Percentiles rank a stretch among this genome's conserved stretches.
These are phyloP conservation scores for Lumnitzera littorea DNA, from an alignment of 345 rosid genomes.

Conservation along the genomic window DNA sequence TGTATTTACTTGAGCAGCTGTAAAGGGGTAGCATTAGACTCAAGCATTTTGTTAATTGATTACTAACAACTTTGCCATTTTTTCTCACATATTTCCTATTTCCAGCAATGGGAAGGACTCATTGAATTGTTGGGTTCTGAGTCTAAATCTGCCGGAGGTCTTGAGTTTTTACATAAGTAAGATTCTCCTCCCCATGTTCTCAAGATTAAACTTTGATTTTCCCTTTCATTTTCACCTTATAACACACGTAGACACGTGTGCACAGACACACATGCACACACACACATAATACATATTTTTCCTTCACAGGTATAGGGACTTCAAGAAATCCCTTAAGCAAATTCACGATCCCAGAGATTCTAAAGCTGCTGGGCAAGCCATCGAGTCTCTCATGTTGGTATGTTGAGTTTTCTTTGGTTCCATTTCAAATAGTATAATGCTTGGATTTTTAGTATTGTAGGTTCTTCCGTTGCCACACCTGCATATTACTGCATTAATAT, in stretches of 20 bases:
- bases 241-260: background rate
- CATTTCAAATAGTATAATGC: background rate
- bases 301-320: conserved; percentile 73
- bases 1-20: background rate
- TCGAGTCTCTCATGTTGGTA: conserved; percentile 75
- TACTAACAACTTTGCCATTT: background rate
- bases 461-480: too few relatives aligned
- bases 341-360: conserved; percentile 46
- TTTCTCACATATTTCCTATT: conserved; percentile 7
- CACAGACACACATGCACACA: too few relatives aligned
- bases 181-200: conserved; percentile 4
- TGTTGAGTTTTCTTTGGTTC: conserved; percentile 7
- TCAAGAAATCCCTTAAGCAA: conserved; percentile 69
- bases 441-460: too few relatives aligned
- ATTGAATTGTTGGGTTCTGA: conserved; percentile 81
- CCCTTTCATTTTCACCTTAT: conserved; percentile 4
- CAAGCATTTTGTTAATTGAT: background rate
- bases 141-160: conserved; percentile 73
- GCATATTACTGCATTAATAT: too few relatives aligned
- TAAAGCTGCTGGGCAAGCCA: conserved; percentile 60
- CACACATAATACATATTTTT: background rate
- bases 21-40: background rate
- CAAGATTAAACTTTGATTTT: background rate
- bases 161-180: conserved; percentile 90
- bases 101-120: conserved; percentile 95